Evolutionary conservation across 176 grass and related monocot species (phyloP).

Genomic region (Leersia perrieri): DNA sequence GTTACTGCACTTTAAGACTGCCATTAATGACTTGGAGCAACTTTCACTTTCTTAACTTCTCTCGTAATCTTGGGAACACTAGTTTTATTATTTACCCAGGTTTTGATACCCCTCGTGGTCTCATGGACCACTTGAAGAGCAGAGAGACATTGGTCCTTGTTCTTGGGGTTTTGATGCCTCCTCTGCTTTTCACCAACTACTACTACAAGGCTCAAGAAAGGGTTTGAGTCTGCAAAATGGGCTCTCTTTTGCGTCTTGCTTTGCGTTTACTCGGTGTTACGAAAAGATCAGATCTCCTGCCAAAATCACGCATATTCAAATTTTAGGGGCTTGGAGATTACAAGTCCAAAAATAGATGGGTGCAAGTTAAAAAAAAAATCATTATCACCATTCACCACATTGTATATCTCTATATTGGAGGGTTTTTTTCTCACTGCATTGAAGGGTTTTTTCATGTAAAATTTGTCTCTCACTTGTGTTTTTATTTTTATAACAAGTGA

Average conservation of each 20-base stretch:
- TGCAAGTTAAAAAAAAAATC: too few relatives aligned
- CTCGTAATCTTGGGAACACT: not conserved
- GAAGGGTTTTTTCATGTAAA: too few relatives aligned
- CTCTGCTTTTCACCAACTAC: not conserved
- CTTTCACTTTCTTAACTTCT: not conserved
- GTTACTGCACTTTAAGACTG: not conserved
- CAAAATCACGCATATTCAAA: too few relatives aligned
- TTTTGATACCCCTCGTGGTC: not conserved
- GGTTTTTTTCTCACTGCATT: too few relatives aligned
- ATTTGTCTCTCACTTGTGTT: too few relatives aligned
- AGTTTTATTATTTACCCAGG: too few relatives aligned
- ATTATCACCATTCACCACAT: too few relatives aligned
- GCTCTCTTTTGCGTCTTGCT: too few relatives aligned
- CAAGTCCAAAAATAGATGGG: too few relatives aligned
- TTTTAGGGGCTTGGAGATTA: too few relatives aligned
- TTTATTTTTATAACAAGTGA: too few relatives aligned
- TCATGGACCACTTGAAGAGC: not conserved
- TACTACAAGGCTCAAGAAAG: not conserved
- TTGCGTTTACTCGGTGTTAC: not conserved
- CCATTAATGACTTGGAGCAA: not conserved
- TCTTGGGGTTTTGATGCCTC: not conserved
- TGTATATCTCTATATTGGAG: too few relatives aligned
- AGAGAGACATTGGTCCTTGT: constrained; percentile 4
- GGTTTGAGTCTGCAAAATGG: not conserved
- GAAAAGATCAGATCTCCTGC: not conserved